These are phyloP conservation scores for Linnemannia exigua DNA, from an alignment of 192 early-diverging fungal species.

Conservation along the genomic window DNA sequence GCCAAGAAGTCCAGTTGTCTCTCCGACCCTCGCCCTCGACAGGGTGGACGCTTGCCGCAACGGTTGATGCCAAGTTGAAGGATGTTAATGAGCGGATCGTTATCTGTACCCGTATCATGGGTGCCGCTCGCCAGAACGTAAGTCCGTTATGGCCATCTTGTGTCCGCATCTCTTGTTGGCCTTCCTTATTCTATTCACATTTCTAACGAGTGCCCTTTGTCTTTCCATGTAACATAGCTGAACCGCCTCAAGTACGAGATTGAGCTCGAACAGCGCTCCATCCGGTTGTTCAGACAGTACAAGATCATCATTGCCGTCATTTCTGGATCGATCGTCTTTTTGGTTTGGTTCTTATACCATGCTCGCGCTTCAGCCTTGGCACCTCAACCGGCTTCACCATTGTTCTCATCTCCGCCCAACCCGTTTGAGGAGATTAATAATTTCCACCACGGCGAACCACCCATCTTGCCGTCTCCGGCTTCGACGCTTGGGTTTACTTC, in stretches of 20 bases:
- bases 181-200: background rate
- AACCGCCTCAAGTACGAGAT: conserved; percentile 25
- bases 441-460: conserved; percentile 23
- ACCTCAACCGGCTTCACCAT: conserved; percentile 31
- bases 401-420: conserved; percentile 22
- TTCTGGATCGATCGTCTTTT: conserved; percentile 26
- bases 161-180: background rate
- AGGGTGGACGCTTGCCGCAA: conserved; percentile 25
- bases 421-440: conserved; percentile 11
- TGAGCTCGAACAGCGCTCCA: conserved; percentile 43
- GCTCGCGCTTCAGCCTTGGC: conserved; percentile 16
- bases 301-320: conserved; percentile 41
- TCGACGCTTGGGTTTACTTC: background rate
- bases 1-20: conserved; percentile 35
- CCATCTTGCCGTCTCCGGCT: conserved; percentile 10
- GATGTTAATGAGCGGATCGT: conserved; percentile 33
- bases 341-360: conserved; percentile 40
- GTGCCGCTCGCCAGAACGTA: conserved; percentile 29
- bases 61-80: conserved; percentile 23
- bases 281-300: conserved; percentile 42
- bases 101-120: conserved; percentile 31
- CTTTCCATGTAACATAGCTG: conserved; percentile 10
- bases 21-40: conserved; percentile 33
- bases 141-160: background rate
- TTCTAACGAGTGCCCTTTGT: background rate